These are phyloP conservation scores for Collybia nuda DNA, from an alignment of 768 basidiomycete genomes.

Conservation along the genomic window DNA sequence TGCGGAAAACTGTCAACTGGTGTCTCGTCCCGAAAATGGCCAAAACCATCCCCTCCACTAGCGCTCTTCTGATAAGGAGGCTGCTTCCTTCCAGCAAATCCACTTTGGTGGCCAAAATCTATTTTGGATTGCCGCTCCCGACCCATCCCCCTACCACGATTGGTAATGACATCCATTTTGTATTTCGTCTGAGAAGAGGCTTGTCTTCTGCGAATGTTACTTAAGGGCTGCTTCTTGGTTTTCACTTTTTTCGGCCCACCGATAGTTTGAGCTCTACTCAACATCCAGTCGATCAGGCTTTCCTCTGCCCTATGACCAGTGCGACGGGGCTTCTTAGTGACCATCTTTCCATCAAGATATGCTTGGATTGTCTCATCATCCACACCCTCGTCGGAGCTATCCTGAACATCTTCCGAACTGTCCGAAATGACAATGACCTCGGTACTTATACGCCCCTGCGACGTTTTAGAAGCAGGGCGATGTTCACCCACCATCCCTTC, in stretches of 20 bases:
- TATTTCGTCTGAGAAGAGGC: slow-evolving; percentile 12
- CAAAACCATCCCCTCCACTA: slow-evolving; percentile 49
- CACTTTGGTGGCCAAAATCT: slow-evolving; percentile 23
- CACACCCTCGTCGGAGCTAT: slow-evolving; percentile 27
- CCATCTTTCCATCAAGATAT: slow-evolving; percentile 24
- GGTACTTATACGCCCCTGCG: slow-evolving; percentile 17
- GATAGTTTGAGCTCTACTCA: slow-evolving; percentile 41
- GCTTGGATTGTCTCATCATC: slow-evolving; percentile 28
- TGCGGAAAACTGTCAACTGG: slow-evolving; percentile 10
- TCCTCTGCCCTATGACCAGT: slow-evolving; percentile 31
- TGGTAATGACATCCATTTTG: slow-evolving; percentile 37
- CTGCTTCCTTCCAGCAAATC: slow-evolving; percentile 2
- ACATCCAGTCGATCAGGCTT: slow-evolving; percentile 71
- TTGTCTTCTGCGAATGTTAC: not conserved
- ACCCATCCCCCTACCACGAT: slow-evolving; percentile 30
- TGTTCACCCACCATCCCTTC: not conserved
- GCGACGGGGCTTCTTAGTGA: slow-evolving; percentile 7
- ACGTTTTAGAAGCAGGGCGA: too few relatives aligned
- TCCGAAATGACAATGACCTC: slow-evolving; percentile 16
- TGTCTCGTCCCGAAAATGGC: slow-evolving; percentile 4
- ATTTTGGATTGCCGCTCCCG: slow-evolving; percentile 38
- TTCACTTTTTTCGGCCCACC: slow-evolving; percentile 17
- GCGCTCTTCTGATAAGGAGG: not conserved
- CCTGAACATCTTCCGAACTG: slow-evolving; percentile 9
- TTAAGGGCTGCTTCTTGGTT: slow-evolving; percentile 14